These are phyloP conservation scores for Scheffersomyces cryptocercus DNA, from an alignment of 1,139 yeast genomes.

Conservation along the genomic window DNA sequence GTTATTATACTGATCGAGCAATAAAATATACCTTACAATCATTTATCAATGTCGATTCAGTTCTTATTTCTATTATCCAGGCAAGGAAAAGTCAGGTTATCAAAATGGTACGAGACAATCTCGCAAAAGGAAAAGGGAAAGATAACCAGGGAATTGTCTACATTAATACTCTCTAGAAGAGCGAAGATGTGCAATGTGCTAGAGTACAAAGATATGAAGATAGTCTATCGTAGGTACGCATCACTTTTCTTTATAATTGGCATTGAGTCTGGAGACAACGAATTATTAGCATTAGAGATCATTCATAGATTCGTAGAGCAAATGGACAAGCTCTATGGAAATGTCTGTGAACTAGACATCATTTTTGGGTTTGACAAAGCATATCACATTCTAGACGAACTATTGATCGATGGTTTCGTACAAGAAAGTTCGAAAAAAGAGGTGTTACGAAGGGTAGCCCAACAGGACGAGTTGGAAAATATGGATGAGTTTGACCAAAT, in stretches of 20 bases:
- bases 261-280: slow-evolving; percentile 82
- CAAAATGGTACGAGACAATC: slow-evolving; percentile 89
- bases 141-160: slow-evolving; percentile 82
- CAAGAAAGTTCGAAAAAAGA: slow-evolving; percentile 85
- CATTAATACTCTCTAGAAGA: slow-evolving; percentile 78
- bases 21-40: background rate
- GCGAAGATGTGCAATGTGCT: slow-evolving; percentile 96
- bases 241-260: slow-evolving; percentile 89
- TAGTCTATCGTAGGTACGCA: slow-evolving; percentile 90
- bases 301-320: slow-evolving; percentile 95
- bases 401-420: slow-evolving; percentile 78
- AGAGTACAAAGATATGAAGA: slow-evolving; percentile 85
- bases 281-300: slow-evolving; percentile 78
- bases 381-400: slow-evolving; percentile 86
- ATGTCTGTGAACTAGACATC: slow-evolving; percentile 90
- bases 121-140: slow-evolving; percentile 82
- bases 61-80: slow-evolving; percentile 81
- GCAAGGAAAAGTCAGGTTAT: slow-evolving; percentile 91
- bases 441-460: slow-evolving; percentile 71
- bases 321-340: slow-evolving; percentile 96
- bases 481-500: slow-evolving; percentile 54
- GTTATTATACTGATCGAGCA: too few relatives aligned
- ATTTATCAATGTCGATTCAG: slow-evolving; percentile 60
- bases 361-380: slow-evolving; percentile 95
- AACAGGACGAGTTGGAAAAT: slow-evolving; percentile 75